Evolutionary conservation across 2,329 filamentous ascomycete species (phyloP), one percentile per base, ranked within the genome.

Genomic region (Xylaria sp.): DNA sequence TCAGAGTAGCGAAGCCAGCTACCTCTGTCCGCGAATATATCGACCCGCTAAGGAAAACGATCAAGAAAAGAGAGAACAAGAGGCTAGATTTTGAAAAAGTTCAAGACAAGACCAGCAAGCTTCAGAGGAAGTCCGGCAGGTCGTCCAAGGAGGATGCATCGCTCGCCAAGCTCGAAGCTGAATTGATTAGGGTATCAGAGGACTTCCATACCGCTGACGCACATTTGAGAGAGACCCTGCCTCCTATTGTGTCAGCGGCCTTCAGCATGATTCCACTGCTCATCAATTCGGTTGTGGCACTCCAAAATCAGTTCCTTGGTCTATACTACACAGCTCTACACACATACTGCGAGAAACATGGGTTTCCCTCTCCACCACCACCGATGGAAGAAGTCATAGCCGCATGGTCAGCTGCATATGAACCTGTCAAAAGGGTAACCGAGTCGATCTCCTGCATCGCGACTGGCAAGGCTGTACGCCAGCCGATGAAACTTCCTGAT

Each of bases 21-120:
- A 86, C 85, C 60, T 84, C 89, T 55, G 90, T 90, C 7, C 89
- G 87, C 70, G 86, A 89, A 55, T 85, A 80, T 57, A 82, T 94
- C 63, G 86, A 88, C 67, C 88, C 90, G 2, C 82, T 95, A 74
- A 89, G 90, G 72, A 95, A 93, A 78, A 89, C 88, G 1, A 92
- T 96, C 72, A 95, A 94, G 78, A 93, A 92, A 76, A 83, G 92
- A 49, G 91, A 95, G 73, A 91, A 94, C 71, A 91, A 88, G 77
- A 89, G 92, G 56, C 75, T 94, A 62, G 92, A 96, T 74, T 95
- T 88, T 72, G 92, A 96, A 77, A 87, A 90, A 69, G 89, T 89
- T 68, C 88, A 92, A 75, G 86, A 88, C 69, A 87, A 88, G 65
- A 87, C 89, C 37, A 89, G 91, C 71, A 87, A 86, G 70, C 83